These are phyloP conservation scores for Iris pallida DNA, from an alignment of 116 monocot genomes.

Conservation along the genomic window DNA sequence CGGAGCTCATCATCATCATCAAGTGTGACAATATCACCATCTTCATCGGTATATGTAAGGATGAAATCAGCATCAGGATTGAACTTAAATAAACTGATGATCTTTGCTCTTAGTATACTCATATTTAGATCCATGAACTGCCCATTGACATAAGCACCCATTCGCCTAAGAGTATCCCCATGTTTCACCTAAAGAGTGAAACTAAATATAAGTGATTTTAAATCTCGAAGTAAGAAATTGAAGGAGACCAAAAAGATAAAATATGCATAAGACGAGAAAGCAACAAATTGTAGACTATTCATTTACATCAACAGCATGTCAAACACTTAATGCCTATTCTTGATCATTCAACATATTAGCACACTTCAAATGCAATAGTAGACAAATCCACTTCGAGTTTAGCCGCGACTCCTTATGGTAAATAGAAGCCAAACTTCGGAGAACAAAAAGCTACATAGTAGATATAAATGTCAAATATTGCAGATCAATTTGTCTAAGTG, in stretches of 20 bases:
- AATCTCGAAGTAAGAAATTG: background rate
- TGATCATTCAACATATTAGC: too few relatives aligned
- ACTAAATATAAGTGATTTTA: background rate
- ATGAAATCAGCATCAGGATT: slow-evolving; percentile 37
- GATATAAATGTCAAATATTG: too few relatives aligned
- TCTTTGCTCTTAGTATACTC: slow-evolving; percentile 43
- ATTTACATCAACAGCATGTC: background rate
- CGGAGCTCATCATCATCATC: slow-evolving; percentile 64
- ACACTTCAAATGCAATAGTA: too few relatives aligned
- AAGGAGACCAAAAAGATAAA: background rate
- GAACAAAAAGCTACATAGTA: too few relatives aligned
- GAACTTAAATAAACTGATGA: slow-evolving; percentile 53
- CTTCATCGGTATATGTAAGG: slow-evolving; percentile 79
- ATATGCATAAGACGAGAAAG: background rate
- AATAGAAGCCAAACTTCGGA: too few relatives aligned
- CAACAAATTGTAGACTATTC: background rate
- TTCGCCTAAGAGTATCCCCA: slow-evolving; percentile 59
- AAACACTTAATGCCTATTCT: background rate
- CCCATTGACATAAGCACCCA: slow-evolving; percentile 38
- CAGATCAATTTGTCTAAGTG: too few relatives aligned
- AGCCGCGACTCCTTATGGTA: too few relatives aligned
- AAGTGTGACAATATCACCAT: slow-evolving; percentile 73
- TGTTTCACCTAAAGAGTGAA: slow-evolving; percentile 57
- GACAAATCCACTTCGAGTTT: too few relatives aligned
- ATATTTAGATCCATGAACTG: slow-evolving; percentile 37